Evolutionary conservation across 1,139 yeast species (phyloP).

Genomic region (Saccharomyces uvarum): DNA sequence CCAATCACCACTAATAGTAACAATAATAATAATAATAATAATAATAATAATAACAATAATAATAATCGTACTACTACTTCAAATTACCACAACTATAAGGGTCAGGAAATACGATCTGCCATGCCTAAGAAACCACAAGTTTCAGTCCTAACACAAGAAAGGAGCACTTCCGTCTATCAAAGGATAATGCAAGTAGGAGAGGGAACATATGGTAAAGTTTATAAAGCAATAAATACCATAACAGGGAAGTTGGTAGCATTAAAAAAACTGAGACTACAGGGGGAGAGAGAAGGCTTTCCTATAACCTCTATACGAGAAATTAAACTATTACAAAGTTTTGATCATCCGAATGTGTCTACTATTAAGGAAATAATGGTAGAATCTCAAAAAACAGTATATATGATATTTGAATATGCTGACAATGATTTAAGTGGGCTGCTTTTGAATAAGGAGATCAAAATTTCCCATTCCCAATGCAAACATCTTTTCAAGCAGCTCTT

Average conservation of each 20-base stretch:
- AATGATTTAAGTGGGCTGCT: conserved; percentile 87
- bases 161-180: conserved; percentile 25
- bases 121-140: conserved; percentile 3
- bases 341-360: conserved; percentile 75
- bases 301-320: conserved; percentile 92
- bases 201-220: conserved; percentile 78
- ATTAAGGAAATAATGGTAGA: conserved; percentile 88
- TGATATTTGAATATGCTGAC: conserved; percentile 90
- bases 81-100: conserved; percentile 3
- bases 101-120: neutral
- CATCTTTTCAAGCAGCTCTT: conserved; percentile 67
- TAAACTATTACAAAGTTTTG: conserved; percentile 74
- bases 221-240: conserved; percentile 42
- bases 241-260: conserved; percentile 74
- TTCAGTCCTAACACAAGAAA: conserved; percentile 13
- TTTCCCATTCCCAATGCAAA: conserved; percentile 65
- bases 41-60: neutral
- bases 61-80: neutral
- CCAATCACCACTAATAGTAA: neutral
- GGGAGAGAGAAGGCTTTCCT: conserved; percentile 92
- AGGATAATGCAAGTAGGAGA: conserved; percentile 56
- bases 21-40: conserved; percentile 1
- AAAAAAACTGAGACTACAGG: conserved; percentile 73
- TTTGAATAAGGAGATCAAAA: conserved; percentile 61
- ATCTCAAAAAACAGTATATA: conserved; percentile 58